Percentiles rank a stretch among this genome's conserved stretches.
These are phyloP conservation scores for Camillea tinctor DNA, from an alignment of 2,329 filamentous ascomycete genomes.

Conservation along the genomic window DNA sequence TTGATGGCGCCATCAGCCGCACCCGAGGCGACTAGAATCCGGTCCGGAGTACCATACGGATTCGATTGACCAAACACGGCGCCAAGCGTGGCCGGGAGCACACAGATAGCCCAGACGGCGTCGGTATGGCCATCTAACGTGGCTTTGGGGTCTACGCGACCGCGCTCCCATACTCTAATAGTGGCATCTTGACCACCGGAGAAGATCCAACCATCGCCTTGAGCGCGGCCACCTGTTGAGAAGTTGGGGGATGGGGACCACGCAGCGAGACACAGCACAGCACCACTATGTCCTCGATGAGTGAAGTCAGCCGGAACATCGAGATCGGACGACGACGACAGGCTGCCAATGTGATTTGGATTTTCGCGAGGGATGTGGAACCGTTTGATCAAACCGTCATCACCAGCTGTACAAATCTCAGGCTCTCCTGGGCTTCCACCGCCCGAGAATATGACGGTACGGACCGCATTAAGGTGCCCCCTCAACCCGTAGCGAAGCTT, in stretches of 20 bases:
- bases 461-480: conserved; percentile 90
- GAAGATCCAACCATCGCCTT: conserved; percentile 97
- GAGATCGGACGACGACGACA: conserved; percentile 71
- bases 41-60: conserved; percentile 76
- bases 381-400: conserved; percentile 93
- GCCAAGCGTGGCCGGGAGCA: conserved; percentile 80
- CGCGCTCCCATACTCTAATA: conserved; percentile 92
- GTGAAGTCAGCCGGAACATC: conserved; percentile 95
- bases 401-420: conserved; percentile 93
- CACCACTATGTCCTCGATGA: conserved; percentile 87
- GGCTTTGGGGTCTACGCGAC: conserved; percentile 90
- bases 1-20: conserved; percentile 88
- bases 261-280: conserved; percentile 81
- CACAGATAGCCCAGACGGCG: conserved; percentile 92
- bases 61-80: conserved; percentile 75
- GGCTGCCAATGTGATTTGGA: conserved; percentile 46
- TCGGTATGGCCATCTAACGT: conserved; percentile 93
- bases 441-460: conserved; percentile 93
- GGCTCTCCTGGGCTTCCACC: conserved; percentile 94
- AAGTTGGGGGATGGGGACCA: conserved; percentile 88
- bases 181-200: conserved; percentile 94
- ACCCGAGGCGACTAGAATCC: conserved; percentile 87
- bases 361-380: conserved; percentile 92
- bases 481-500: conserved; percentile 90
- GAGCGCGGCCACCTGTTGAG: conserved; percentile 80